These are phyloP conservation scores for Gymnopus androsaceus DNA, from an alignment of 1,284 basidiomycete species.

Conservation along the genomic window DNA sequence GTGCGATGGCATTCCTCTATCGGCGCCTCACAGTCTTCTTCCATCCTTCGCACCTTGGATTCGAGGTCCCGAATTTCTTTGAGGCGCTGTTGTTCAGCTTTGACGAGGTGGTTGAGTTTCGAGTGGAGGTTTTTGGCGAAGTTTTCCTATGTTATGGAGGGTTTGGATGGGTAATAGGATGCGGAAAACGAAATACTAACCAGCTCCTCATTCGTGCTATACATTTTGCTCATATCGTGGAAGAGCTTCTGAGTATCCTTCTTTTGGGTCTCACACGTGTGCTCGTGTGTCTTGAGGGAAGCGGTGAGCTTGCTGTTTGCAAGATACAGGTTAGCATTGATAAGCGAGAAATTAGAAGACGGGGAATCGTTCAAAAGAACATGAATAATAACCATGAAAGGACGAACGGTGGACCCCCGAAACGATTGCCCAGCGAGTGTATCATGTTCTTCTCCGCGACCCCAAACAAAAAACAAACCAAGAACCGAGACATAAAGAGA, in stretches of 20 bases:
- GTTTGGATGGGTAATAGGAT: neutral
- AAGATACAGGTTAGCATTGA: too few species aligned
- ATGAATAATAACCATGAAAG: too few species aligned
- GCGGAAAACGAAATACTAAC: slow-evolving; percentile 35
- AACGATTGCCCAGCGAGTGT: too few species aligned
- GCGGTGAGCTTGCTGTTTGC: too few species aligned
- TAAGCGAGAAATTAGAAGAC: too few species aligned
- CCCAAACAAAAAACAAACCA: too few species aligned
- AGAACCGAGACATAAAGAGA: too few species aligned
- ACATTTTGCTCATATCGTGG: slow-evolving; percentile 48
- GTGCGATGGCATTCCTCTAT: too few species aligned
- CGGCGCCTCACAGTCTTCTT: too few species aligned
- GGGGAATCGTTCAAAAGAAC: too few species aligned
- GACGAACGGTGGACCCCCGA: too few species aligned
- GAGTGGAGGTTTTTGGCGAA: slow-evolving; percentile 55
- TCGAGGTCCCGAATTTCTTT: slow-evolving; percentile 52
- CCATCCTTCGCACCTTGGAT: slow-evolving; percentile 40
- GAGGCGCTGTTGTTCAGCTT: slow-evolving; percentile 57
- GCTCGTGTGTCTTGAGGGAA: slow-evolving; percentile 50
- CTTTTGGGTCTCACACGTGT: slow-evolving; percentile 56
- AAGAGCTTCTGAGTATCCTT: slow-evolving; percentile 54
- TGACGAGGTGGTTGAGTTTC: slow-evolving; percentile 56
- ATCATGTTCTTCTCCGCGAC: too few species aligned
- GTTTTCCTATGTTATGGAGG: slow-evolving; percentile 49
- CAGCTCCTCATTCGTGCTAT: slow-evolving; percentile 51